Base-by-base conservation (phyloP, 2,329 filamentous ascomycete species). In the Graphiopsis chlorocephala region DNA sequence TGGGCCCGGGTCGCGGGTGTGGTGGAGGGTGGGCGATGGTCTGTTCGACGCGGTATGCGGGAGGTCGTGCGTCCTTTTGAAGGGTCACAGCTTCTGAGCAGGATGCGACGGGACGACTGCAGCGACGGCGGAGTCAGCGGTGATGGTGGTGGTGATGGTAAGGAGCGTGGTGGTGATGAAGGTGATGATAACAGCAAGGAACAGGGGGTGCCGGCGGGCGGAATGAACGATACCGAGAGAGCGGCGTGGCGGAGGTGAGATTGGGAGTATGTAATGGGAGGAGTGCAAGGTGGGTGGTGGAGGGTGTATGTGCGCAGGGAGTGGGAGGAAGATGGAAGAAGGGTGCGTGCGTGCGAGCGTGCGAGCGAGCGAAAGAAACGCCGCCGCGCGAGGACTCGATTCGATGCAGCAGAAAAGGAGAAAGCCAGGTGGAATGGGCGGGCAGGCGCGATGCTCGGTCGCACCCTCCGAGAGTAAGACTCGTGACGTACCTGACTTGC, bases 61-160 rank as follows among this genome's bases (percentile, higher is more conserved):
- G 70, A 69, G 70, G 69, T 71, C 69, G 69, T 71, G 69, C 70
- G 68, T 70, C 67, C 66, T 63, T 45, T 45, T 62, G 47, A 65
- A 65, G 67, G 69, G 69, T 71, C 69, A 68, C 69, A 71, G 68
- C 69, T 60, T 56, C 62, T 20, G 58, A 26, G 17, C n/a, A 31
- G 28, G 45, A 62, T 55, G 64, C 55, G 64, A 58, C 47, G 45
- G 65, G 61, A 64, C 61, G 38, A 66, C 62, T 64, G 60, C 47
- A 33, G 65, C 47, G 45, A 26, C 56, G 50, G 52, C 57, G 42
- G 31, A 53, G 60, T 62, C 60, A 62, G 60, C 60, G 47, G 31
- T 33, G 59, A 50, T 33, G 57, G 45, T 42, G 57, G 23, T 59
- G 56, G 29, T 45, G 38, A 26, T 50, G 47, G 29, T 26, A 62